Evolutionary conservation across 345 rosid species (phyloP), one percentile per base, ranked within the genome.

Genomic region (Citrus glauca): DNA sequence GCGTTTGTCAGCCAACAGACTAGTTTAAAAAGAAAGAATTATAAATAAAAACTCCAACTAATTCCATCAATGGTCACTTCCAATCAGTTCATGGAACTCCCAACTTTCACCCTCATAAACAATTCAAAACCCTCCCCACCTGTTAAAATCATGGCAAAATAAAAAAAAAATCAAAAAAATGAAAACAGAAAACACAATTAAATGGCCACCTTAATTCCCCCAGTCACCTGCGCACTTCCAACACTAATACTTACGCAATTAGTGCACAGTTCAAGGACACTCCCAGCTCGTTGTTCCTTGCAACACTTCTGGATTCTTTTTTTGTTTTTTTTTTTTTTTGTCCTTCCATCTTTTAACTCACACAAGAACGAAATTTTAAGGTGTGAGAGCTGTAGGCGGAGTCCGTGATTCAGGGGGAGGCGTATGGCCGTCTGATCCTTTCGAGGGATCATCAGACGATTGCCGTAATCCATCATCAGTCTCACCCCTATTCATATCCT

Each of bases 361-460:
- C 72, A 9, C 60, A 8, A 40, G 35, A 27, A 16, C 24, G 40
- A 32, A 11, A 9, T 78, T 73, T 75, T 77, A 87, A 11, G 95
- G 96, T n/a, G 94, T 91, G 69, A 82, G 56, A 0, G 84, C 85
- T 7, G 85, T 78, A 37, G 96, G 92, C 0, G 97, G 91, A 42
- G 94, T 91, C 85, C 95, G 84, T 42, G 94, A 82, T 64, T 89
- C 97, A 2, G 89, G 77, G 0, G 97, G 94, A 40, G 98, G 97
- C 20, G 98, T 94, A 30, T 94, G 96, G 57, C 93, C 91, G 3
- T 92, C 99, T 0, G 98, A 94, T 70, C 97, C 98, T 64, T 91
- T 96, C 0, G 99, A 96, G 9, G 99, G 99, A 84, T 96, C 97
- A 76, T 95, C 98, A 0, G 99, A 95, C 25, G 98, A 95, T 71